phyloP scores from a whole-genome alignment of 768 basidiomycete genomes.

The Lentinula sp. region DNA sequence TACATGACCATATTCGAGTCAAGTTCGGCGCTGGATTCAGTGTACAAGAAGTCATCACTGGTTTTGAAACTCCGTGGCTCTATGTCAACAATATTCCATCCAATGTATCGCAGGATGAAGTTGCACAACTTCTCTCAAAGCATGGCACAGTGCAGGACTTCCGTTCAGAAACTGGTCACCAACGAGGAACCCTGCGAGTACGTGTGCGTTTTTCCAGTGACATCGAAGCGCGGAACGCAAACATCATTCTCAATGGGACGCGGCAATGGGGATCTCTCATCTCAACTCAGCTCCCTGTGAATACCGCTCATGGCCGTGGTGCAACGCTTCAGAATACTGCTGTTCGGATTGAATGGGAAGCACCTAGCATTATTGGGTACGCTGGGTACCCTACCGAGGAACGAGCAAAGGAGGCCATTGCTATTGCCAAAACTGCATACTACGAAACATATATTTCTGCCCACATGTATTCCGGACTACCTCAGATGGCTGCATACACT shows the following conservation, averaged over 20 bases:
- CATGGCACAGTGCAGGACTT: neutral
- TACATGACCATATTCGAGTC: conserved; percentile 53
- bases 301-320: conserved; percentile 21
- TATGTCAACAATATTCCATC: conserved; percentile 45
- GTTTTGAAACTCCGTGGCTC: conserved; percentile 65
- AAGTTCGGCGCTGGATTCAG: conserved; percentile 57
- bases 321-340: conserved; percentile 45
- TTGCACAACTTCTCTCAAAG: conserved; percentile 34
- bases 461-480: conserved; percentile 47
- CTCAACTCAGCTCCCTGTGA: conserved; percentile 39
- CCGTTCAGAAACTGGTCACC: conserved; percentile 16
- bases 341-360: conserved; percentile 56
- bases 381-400: conserved; percentile 51
- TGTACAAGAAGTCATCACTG: conserved; percentile 51
- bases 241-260: conserved; percentile 41
- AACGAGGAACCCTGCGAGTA: conserved; percentile 24
- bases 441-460: conserved; percentile 40
- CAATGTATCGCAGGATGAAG: conserved; percentile 20
- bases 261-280: conserved; percentile 32
- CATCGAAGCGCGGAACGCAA: conserved; percentile 48
- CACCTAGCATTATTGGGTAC: conserved; percentile 50
- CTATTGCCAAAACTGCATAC: conserved; percentile 29
- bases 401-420: conserved; percentile 47
- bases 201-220: conserved; percentile 35
- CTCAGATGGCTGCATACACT: conserved; percentile 51